Base-by-base conservation (phyloP, 179 eudicot species). In the Nepenthes alata region DNA sequence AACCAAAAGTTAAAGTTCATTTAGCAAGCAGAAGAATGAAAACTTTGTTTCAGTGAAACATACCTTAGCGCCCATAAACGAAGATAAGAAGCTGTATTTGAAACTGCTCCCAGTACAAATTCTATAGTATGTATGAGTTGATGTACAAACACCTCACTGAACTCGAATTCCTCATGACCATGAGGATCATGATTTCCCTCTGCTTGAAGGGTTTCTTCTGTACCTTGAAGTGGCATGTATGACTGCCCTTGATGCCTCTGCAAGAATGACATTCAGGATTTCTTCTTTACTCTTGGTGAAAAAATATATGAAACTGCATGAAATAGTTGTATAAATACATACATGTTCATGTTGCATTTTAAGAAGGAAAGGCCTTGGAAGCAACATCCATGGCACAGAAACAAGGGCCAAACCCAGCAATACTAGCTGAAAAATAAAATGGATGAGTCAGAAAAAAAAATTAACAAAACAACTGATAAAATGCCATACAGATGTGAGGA, bases 31-130 rank as follows among this genome's bases (percentile, higher is more conserved):
- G 45, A 65, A 11, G 14, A 3, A 9, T 8, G 5, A 65, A 2
- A 35, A 11, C 5, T 35, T 35, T 55, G 5, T 35, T 48, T 57
- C 62, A 38, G 41, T 13, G 58, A 36, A 57, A 57, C 70, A 41
- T 69, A 81, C 91, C 91, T 85, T 56, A 85, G 82, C 8, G 91
- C 91, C 91, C 91, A 85, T 47, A 85, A 67, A 58, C 91, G 85
- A 11, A 85, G 80, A 68, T 85, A 85, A 14, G 91, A 85, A 56
- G 91, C 91, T 36, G 91, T 85, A 55, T 85, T 85, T 5, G 91
- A 85, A 64, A 85, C 87, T 55, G 87, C 78, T 50, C 85, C 91
- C 58, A 85, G 87, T 10, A 82, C 91, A 67, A 85, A 85, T 68
- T 85, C 91, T 47, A 85, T 85, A 37, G 85, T 80, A 69, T 85